Conservation (phyloP, 352 stramenopile genomes). For the Pythium folliculosum region DNA sequence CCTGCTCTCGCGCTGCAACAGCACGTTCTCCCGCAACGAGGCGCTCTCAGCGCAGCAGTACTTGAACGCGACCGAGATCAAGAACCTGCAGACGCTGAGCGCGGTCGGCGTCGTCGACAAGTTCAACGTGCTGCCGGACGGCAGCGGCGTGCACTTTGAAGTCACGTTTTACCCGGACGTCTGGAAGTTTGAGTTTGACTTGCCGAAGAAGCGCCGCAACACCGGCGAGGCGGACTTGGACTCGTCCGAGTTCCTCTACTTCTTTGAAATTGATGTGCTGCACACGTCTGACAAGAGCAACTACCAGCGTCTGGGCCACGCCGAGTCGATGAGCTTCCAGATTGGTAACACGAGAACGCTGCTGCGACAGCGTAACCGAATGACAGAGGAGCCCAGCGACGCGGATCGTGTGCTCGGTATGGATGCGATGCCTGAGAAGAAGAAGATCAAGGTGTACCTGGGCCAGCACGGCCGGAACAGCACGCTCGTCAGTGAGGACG, state of each 20-base stretch:
- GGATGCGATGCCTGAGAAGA: constrained; percentile 76
- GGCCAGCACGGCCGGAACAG: constrained; percentile 45
- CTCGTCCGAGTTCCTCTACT: constrained; percentile 77
- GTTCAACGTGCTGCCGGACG: constrained; percentile 42
- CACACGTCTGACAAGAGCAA: constrained; percentile 56
- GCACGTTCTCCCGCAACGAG: constrained; percentile 74
- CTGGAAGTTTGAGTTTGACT: constrained; percentile 90
- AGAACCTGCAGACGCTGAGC: constrained; percentile 68
- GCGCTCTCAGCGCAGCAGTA: constrained; percentile 49
- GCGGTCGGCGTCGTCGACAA: constrained; percentile 63
- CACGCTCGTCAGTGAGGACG: constrained; percentile 42
- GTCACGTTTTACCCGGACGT: constrained; percentile 87
- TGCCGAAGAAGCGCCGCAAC: constrained; percentile 86
- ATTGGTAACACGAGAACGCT: constrained; percentile 86
- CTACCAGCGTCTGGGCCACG: constrained; percentile 67
- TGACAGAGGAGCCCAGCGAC: constrained; percentile 57
- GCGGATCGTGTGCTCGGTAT: constrained; percentile 46
- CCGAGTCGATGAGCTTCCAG: constrained; percentile 81
- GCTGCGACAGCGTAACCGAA: constrained; percentile 81
- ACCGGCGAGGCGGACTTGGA: constrained; percentile 40
- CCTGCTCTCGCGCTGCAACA: constrained; percentile 82
- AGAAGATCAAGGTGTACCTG: constrained; percentile 63
- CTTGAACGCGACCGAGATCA: constrained; percentile 63
- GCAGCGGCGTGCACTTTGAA: constrained; percentile 62
- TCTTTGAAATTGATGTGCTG: constrained; percentile 87